Conservation (phyloP, 2,329 filamentous ascomycete genomes). For the Aspergillus thermomutatus region DNA sequence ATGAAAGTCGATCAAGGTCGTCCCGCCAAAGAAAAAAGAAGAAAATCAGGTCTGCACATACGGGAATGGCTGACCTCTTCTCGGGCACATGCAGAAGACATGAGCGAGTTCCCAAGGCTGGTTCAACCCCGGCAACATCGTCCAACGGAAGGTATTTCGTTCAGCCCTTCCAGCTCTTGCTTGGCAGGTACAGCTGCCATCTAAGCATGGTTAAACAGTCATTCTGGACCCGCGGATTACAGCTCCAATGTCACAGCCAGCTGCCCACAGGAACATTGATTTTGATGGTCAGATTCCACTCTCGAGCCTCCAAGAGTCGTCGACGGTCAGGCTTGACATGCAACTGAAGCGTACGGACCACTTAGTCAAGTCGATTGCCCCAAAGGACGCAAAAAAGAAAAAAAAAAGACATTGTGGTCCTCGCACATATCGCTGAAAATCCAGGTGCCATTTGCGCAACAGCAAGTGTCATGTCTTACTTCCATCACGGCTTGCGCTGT, state of each 20-base stretch:
- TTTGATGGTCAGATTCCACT: not conserved
- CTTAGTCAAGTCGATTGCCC: not conserved
- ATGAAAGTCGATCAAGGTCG: no score
- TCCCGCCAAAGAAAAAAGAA: not conserved
- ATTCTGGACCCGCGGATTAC: not conserved
- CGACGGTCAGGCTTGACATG: not conserved
- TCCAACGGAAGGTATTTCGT: not conserved
- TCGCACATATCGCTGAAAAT: not conserved
- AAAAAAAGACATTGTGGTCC: not conserved
- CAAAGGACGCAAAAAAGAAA: not conserved
- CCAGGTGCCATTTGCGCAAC: not conserved
- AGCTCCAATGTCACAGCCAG: not conserved
- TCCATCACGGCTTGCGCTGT: conserved; percentile 21
- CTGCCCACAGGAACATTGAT: not conserved
- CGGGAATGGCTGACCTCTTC: not conserved
- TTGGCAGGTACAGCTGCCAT: not conserved
- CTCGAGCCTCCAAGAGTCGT: not conserved
- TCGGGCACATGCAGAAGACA: not conserved
- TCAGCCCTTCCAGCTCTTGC: not conserved
- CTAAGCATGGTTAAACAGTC: not conserved
- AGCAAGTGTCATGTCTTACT: conserved; percentile 18
- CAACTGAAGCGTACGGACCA: not conserved
- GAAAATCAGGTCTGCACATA: not conserved
- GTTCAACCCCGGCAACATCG: not conserved
- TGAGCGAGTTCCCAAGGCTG: not conserved